Conservation (phyloP, 345 rosid species). For the Microthlaspi erraticum region DNA sequence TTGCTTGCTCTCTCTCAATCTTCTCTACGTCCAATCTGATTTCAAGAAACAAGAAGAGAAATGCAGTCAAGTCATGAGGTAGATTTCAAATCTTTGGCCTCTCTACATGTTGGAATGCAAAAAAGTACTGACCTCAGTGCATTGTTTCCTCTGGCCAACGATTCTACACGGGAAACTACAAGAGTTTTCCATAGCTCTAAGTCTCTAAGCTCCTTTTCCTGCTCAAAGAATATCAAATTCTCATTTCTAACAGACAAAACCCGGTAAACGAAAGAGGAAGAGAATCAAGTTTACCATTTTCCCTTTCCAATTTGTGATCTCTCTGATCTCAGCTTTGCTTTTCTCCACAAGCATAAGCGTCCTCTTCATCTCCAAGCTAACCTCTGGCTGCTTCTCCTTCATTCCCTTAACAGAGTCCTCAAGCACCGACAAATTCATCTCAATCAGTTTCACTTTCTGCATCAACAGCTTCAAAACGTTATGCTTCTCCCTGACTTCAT, state of each 20-base stretch:
- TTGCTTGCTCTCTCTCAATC: slow-evolving; percentile 59
- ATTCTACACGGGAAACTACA: slow-evolving; percentile 60
- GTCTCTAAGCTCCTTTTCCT: slow-evolving; percentile 64
- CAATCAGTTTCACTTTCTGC: slow-evolving; percentile 86
- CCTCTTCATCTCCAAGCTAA: slow-evolving; percentile 60
- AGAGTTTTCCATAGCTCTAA: slow-evolving; percentile 68
- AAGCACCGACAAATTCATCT: slow-evolving; percentile 68
- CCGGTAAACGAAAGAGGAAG: background rate
- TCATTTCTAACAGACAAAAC: background rate
- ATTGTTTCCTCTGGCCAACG: slow-evolving; percentile 63
- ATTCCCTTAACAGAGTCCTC: slow-evolving; percentile 77
- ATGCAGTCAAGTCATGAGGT: background rate
- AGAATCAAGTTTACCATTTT: slow-evolving; percentile 50
- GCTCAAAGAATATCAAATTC: slow-evolving; percentile 24
- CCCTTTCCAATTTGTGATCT: slow-evolving; percentile 66
- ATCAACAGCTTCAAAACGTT: slow-evolving; percentile 83
- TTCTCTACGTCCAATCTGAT: slow-evolving; percentile 71
- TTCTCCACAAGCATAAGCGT: slow-evolving; percentile 59
- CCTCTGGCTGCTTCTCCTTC: slow-evolving; percentile 64
- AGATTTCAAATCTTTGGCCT: background rate
- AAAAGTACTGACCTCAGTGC: slow-evolving; percentile 67
- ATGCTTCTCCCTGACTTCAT: slow-evolving; percentile 69
- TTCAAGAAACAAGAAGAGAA: background rate
- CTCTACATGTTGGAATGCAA: background rate
- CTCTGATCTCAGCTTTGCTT: slow-evolving; percentile 61